These are phyloP conservation scores for Cercospora sojina DNA, from an alignment of 2,329 filamentous ascomycete species.

Conservation along the genomic window DNA sequence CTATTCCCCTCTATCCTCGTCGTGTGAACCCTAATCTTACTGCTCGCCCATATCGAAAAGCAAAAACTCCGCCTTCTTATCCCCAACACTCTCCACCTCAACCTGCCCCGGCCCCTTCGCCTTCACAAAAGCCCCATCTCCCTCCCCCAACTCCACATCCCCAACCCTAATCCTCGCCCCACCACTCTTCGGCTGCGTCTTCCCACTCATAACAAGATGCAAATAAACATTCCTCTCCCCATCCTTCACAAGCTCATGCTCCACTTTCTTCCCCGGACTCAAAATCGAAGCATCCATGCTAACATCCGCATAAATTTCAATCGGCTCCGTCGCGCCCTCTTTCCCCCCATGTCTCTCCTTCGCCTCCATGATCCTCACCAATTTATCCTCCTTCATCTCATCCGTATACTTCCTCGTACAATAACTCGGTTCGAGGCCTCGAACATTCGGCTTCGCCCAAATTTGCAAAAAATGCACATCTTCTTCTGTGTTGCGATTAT, in stretches of 20 bases:
- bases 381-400: conserved; percentile 66
- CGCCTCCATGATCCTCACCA: conserved; percentile 74
- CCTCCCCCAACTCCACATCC: conserved; percentile 68
- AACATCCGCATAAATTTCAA: conserved; percentile 81
- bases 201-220: conserved; percentile 69
- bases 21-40: conserved; percentile 6
- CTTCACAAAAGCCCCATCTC: conserved; percentile 77
- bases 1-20: not conserved
- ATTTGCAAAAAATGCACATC: conserved; percentile 86
- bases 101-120: conserved; percentile 46
- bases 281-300: conserved; percentile 79
- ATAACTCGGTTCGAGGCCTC: conserved; percentile 70
- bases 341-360: conserved; percentile 63
- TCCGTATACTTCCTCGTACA: conserved; percentile 73
- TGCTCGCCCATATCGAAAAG: conserved; percentile 50
- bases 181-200: conserved; percentile 60
- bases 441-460: conserved; percentile 77
- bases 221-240: conserved; percentile 71
- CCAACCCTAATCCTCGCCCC: conserved; percentile 69
- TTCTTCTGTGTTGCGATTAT: conserved; percentile 70
- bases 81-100: conserved; percentile 49
- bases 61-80: conserved; percentile 49
- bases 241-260: conserved; percentile 68
- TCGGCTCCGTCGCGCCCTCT: conserved; percentile 66
- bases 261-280: conserved; percentile 62